These are phyloP conservation scores for Penicillium sp. DNA, from an alignment of 2,329 filamentous ascomycete species.

Conservation along the genomic window DNA sequence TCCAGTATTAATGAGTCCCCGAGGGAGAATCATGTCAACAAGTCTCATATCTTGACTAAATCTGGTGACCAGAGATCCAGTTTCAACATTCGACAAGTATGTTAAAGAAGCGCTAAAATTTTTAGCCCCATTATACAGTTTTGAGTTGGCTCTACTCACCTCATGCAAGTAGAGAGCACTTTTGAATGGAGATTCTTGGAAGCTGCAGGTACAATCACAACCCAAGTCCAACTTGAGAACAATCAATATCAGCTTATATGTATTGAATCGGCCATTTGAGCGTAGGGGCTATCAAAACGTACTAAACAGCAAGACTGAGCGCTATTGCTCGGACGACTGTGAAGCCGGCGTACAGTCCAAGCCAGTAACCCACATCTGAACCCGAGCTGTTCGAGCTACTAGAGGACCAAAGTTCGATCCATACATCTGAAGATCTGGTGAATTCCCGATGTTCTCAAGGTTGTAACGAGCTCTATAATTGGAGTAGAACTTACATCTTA, in stretches of 20 bases:
- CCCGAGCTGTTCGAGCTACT: constrained; percentile 12
- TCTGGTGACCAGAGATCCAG: constrained; percentile 23
- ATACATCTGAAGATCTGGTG: constrained; percentile 5
- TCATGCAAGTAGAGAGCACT: constrained; percentile 23
- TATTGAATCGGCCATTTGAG: background rate
- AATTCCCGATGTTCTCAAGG: background rate
- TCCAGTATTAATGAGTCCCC: constrained; percentile 3
- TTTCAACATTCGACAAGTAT: constrained; percentile 49
- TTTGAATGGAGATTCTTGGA: constrained; percentile 28
- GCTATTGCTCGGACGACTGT: constrained; percentile 12
- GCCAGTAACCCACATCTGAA: constrained; percentile 18
- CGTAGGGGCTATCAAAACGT: background rate
- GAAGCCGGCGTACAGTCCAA: constrained; percentile 21
- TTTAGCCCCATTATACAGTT: background rate
- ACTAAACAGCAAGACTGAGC: background rate
- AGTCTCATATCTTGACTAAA: constrained; percentile 54
- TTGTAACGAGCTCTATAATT: no score
- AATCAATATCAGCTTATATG: background rate
- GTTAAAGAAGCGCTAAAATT: constrained; percentile 41
- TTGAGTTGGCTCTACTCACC: background rate
- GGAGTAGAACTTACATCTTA: background rate
- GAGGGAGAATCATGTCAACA: constrained; percentile 49
- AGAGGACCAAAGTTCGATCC: constrained; percentile 25
- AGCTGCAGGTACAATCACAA: constrained; percentile 21
- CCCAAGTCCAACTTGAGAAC: constrained; percentile 15